Percentiles rank a stretch among this genome's conserved stretches.
phyloP scores from a whole-genome alignment of 1,284 basidiomycete species.

The Tranzscheliella williamsii region DNA sequence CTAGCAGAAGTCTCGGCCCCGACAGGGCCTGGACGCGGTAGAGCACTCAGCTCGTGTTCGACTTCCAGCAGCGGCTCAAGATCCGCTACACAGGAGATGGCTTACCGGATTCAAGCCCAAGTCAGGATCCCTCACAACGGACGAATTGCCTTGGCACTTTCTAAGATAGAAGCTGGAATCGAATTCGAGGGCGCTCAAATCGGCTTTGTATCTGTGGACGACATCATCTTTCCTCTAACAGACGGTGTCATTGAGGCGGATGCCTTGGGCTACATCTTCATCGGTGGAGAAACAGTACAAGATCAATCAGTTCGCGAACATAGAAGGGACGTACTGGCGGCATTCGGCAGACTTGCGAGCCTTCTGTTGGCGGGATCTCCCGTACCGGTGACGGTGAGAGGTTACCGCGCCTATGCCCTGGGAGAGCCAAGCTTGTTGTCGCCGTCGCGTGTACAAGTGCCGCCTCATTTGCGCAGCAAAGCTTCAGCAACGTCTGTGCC shows the following conservation, averaged over 20 bases:
- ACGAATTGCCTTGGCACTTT: constrained; percentile 14
- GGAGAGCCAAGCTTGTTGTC: constrained; percentile 13
- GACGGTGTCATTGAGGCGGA: constrained; percentile 23
- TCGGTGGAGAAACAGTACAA: constrained; percentile 25
- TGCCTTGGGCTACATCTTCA: constrained; percentile 25
- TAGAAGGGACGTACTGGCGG: constrained; percentile 6
- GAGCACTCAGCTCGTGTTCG: constrained; percentile 26
- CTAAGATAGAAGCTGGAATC: constrained; percentile 35
- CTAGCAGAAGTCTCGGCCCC: constrained; percentile 42
- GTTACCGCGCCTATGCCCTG: constrained; percentile 36
- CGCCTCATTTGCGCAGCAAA: constrained; percentile 19
- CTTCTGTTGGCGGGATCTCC: constrained; percentile 10
- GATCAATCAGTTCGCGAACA: constrained; percentile 16
- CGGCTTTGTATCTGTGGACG: constrained; percentile 30
- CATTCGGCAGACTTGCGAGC: constrained; percentile 18
- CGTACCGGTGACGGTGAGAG: constrained; percentile 12
- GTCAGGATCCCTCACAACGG: constrained; percentile 28
- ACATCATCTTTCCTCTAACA: constrained; percentile 29
- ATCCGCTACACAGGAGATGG: constrained; percentile 11
- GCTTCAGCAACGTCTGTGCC: constrained; percentile 6
- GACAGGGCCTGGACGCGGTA: constrained; percentile 23
- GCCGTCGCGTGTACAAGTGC: constrained; percentile 9
- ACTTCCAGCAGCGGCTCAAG: constrained; percentile 18
- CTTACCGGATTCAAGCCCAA: constrained; percentile 22
- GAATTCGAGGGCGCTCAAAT: constrained; percentile 32